Conservation (phyloP, 139 green algal species). For the Ettlia oleoabundans region DNA sequence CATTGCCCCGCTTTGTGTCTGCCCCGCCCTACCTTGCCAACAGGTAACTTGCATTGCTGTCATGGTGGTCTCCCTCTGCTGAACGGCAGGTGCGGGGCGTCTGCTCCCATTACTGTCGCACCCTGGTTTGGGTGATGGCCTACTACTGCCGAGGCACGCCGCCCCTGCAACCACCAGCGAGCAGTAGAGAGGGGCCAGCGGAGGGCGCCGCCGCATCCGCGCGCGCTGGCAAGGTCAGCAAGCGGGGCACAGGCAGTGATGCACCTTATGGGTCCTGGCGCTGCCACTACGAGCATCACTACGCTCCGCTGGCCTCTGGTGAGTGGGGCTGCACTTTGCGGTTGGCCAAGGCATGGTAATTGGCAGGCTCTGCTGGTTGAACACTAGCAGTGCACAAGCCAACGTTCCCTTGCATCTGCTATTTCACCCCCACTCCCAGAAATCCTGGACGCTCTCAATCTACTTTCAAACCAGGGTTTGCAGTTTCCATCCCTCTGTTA, state of each 20-base stretch:
- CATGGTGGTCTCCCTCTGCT: not conserved
- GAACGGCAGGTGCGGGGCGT: conserved; percentile 19
- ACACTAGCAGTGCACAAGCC: too few relatives aligned
- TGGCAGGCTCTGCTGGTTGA: too few relatives aligned
- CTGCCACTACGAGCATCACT: conserved; percentile 60
- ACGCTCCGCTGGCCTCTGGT: conserved; percentile 58
- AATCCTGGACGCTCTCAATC: too few relatives aligned
- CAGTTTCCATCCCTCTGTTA: too few relatives aligned
- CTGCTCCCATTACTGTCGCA: conserved; percentile 15
- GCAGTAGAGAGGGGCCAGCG: not conserved
- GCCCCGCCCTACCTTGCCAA: too few relatives aligned
- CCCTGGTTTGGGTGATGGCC: conserved; percentile 58
- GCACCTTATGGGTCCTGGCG: not conserved
- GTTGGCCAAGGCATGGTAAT: too few relatives aligned
- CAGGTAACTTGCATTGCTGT: not conserved
- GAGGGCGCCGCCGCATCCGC: not conserved
- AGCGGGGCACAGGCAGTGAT: not conserved
- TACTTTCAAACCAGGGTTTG: too few relatives aligned
- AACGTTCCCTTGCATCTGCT: too few relatives aligned
- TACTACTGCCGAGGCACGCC: conserved; percentile 62
- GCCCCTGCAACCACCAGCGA: conserved; percentile 25
- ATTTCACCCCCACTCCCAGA: too few relatives aligned
- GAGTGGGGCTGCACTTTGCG: too few relatives aligned
- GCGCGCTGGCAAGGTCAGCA: not conserved
- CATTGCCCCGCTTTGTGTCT: not conserved